Evolutionary conservation across 169 alveolate species (phyloP), one percentile per base, ranked within the genome.

Genomic region (Babesia microti): DNA sequence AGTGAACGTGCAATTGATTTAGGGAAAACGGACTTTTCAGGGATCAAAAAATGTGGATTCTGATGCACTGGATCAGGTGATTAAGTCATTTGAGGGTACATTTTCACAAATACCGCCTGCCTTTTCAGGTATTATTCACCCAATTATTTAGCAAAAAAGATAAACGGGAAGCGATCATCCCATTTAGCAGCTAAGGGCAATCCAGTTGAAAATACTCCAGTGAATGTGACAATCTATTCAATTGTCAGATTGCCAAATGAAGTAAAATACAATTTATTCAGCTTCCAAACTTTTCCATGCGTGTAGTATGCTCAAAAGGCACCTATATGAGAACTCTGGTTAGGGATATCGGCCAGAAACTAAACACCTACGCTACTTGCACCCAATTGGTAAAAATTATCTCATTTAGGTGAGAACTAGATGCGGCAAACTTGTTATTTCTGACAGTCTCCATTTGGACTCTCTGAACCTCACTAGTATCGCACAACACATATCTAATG

Each of bases 301-400:
- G 59, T 22, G 63, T 68, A 14, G 37, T 46, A 27, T 44, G 81
- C 49, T 75, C 85, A 14, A 71, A 79, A 12, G 85, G 85, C 11
- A 75, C 81, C 17, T 75, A 75, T 55, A 67, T 75, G 46, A 47
- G 85, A 36, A 69, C 79, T 49, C 41, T 75, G 12, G 47, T 75
- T 41, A 39, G 79, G 18, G 85, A 75, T 28, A 46, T 75, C 35
- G 81, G 78, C 12, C 40, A 49, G 40, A 52, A 67, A 14, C 35
- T 75, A 4, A 67, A 67, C 37, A 53, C 75, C 0, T 24, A 50
- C 14, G 85, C 72, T 11, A 75, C 85, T 7, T 40, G 63, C 60
- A 27, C 37, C 7, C 59, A 72, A 11, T 53, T 75, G 57, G 76
- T 65, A 46, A n/a, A n/a, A n/a, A n/a, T n/a, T n/a, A n/a, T n/a